A percentile compares a stretch with the other conserved stretches of the same genome.
Evolutionary conservation across 306 rosid species (phyloP).

Genomic region (Casuarina equisetifolia): DNA sequence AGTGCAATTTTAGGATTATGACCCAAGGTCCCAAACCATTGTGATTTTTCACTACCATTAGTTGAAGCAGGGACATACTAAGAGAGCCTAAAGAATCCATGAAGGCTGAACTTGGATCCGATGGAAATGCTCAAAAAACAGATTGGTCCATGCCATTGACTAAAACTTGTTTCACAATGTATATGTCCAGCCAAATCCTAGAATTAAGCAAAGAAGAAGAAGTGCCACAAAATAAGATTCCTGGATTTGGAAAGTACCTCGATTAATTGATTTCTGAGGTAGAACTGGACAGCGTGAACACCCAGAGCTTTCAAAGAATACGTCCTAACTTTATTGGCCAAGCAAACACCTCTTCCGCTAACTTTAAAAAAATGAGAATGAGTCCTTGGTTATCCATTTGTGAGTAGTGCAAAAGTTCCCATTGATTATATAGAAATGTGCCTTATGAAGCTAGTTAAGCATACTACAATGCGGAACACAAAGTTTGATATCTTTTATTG

Average conservation of each 20-base stretch:
- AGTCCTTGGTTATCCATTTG: not conserved
- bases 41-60: not conserved
- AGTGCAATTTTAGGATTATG: not conserved
- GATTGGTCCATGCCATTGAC: not conserved
- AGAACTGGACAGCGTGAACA: not conserved
- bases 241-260: not conserved
- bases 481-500: constrained; percentile 1
- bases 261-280: not conserved
- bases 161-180: not conserved
- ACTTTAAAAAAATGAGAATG: not conserved
- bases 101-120: not conserved
- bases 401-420: not conserved
- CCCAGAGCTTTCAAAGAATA: not conserved
- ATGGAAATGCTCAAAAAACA: not conserved
- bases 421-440: not conserved
- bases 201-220: not conserved
- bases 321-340: not conserved
- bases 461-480: not conserved
- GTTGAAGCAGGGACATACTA: not conserved
- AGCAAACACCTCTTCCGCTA: not conserved
- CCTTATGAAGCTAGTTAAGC: not conserved
- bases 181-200: not conserved
- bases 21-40: not conserved
- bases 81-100: not conserved
- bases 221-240: not conserved